Evolutionary conservation across 768 basidiomycete species (phyloP), one percentile per base, ranked within the genome.

Genomic region (Mrakia blollopis): DNA sequence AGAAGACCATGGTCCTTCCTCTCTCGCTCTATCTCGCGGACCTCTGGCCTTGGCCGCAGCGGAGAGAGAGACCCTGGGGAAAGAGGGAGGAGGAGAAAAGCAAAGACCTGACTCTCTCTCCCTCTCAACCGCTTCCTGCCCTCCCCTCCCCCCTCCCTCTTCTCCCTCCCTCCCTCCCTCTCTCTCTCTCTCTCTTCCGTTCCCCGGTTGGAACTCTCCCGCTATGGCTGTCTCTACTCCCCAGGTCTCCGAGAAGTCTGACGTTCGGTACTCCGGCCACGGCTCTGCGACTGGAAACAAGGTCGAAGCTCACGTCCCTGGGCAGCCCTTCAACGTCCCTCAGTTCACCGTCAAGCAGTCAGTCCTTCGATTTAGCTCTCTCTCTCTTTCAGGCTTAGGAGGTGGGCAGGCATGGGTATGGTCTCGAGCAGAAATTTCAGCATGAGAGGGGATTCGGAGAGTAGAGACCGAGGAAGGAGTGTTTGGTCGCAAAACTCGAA

Each of bases 311-410:
- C 54, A 57, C 71, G 28, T 32, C 13, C 14, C 35, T 16, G 71
- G 71, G 16, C 28, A 72, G 8, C 50, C 47, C 5, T 72, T 72
- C 50, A 52, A 47, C 32, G 71, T 72, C 2, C 71, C 71, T 54
- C 71, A 72, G 35, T 77, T 73, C 54, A 73, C 76, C 28, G 65
- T 77, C 63, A 77, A 77, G 71, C 76, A 77, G 76, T 74, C 21
- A 65, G 73, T 74, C 52, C n/a, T n/a, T 73, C 25, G 18, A 0
- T 23, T 35, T n/a, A n/a, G n/a, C 37, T 57, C 30, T 21, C 18
- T 21, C 21, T 30, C 23, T 68, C 8, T 41, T 37, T 21, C 44
- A 11, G 14, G 44, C 5, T 44, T 11, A 14, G 44, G 71, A 6
- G 50, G 13, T 50, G n/a, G 21, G 7, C 30, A 8, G 0, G 0